A percentile compares a stretch with the other conserved stretches of the same genome.
Evolutionary conservation across 2,329 filamentous ascomycete species (phyloP).

Genomic region (Hypoxylon sp.): DNA sequence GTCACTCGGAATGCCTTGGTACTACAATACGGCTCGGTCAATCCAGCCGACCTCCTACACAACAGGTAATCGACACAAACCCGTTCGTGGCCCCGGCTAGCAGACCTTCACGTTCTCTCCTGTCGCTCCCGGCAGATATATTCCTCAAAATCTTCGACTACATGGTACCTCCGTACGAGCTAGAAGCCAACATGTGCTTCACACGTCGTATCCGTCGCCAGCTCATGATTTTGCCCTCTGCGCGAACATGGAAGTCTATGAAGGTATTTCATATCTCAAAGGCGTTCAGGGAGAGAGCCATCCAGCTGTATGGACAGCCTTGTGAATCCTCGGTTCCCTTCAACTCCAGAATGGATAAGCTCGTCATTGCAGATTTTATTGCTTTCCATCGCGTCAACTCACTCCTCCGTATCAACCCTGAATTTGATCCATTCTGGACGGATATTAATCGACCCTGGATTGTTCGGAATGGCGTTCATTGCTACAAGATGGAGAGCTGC

Average conservation of each 20-base stretch:
- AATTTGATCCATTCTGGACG: too few species aligned
- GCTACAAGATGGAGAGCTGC: background rate
- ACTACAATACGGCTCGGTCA: background rate
- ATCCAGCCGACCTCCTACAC: background rate
- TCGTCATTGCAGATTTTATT: background rate
- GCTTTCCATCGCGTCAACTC: background rate
- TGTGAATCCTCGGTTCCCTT: background rate
- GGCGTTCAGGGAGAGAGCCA: background rate
- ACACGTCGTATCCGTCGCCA: background rate
- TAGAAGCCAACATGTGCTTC: background rate
- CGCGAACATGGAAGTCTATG: slow-evolving; percentile 8
- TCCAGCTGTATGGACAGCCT: slow-evolving; percentile 7
- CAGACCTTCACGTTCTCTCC: background rate
- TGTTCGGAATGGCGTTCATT: background rate
- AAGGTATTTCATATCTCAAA: slow-evolving; percentile 4
- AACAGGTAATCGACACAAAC: too few species aligned
- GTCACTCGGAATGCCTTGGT: background rate
- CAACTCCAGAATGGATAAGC: slow-evolving; percentile 1
- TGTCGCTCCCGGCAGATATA: background rate
- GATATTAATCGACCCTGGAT: background rate
- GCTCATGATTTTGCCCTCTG: background rate
- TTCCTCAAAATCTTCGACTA: background rate
- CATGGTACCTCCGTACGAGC: background rate
- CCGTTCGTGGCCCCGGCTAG: too few species aligned
- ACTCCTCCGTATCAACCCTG: background rate